phyloP scores from a whole-genome alignment of 1,139 yeast genomes.

The Fermentozyma sake region DNA sequence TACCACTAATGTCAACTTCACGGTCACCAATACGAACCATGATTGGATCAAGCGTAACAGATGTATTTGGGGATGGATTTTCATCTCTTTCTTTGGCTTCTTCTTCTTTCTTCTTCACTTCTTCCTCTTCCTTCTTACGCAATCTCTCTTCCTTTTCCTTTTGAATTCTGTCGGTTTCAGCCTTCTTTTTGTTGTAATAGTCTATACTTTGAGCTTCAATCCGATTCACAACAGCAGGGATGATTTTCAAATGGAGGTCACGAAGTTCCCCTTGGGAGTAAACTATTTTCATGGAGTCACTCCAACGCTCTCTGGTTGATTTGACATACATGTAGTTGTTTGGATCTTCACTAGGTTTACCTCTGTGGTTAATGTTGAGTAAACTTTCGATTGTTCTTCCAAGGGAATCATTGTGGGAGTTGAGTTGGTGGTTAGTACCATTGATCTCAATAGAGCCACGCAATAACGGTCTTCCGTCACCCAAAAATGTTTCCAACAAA shows the following conservation, averaged over 20 bases:
- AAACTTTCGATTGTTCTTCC: no score
- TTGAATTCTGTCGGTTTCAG: slow-evolving; percentile 23
- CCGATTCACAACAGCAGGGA: slow-evolving; percentile 48
- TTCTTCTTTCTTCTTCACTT: slow-evolving; percentile 29
- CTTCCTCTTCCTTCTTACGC: slow-evolving; percentile 27
- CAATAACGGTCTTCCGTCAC: slow-evolving; percentile 10
- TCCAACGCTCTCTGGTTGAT: slow-evolving; percentile 70
- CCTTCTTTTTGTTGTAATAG: slow-evolving; percentile 23
- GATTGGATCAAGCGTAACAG: slow-evolving; percentile 40
- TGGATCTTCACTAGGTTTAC: slow-evolving; percentile 9
- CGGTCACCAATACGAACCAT: slow-evolving; percentile 74
- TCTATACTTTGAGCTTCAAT: slow-evolving; percentile 47
- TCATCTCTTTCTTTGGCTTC: slow-evolving; percentile 34
- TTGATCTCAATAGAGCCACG: slow-evolving; percentile 2
- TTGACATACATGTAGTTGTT: slow-evolving; percentile 35
- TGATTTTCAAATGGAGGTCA: slow-evolving; percentile 37
- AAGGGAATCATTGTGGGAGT: neutral
- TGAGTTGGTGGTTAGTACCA: slow-evolving; percentile 1
- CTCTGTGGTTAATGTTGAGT: slow-evolving; percentile 1
- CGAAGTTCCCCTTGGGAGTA: slow-evolving; percentile 19
- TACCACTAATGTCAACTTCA: slow-evolving; percentile 80
- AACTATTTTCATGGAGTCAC: slow-evolving; percentile 50
- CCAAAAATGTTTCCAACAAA: slow-evolving; percentile 11
- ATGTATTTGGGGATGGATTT: slow-evolving; percentile 14
- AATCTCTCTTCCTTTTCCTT: slow-evolving; percentile 23